Evolutionary conservation across 768 basidiomycete genomes (phyloP).

Genomic region (Lyophyllum decastes): DNA sequence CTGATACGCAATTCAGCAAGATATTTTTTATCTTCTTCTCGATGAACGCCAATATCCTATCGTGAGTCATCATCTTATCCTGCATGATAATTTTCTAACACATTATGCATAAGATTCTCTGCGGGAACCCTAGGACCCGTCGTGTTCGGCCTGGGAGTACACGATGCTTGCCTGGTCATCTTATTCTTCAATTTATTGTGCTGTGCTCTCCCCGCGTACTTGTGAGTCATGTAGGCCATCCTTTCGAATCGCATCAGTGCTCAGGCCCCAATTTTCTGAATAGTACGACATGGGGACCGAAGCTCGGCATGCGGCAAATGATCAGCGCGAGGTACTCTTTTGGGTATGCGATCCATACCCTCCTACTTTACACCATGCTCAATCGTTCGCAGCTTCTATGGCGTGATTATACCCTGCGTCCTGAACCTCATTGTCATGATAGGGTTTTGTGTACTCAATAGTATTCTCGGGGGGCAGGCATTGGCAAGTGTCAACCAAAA

Average conservation of each 20-base stretch:
- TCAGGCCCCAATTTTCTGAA: neutral
- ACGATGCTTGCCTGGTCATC: conserved; percentile 65
- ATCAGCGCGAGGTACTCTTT: conserved; percentile 56
- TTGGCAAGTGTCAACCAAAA: conserved; percentile 42
- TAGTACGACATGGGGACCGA: conserved; percentile 75
- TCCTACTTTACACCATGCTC: neutral
- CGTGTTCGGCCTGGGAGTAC: conserved; percentile 56
- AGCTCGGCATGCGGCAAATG: conserved; percentile 86
- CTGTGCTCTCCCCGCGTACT: conserved; percentile 59
- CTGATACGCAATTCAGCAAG: conserved; percentile 62
- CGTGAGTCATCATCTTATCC: conserved; percentile 28
- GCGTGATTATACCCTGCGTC: conserved; percentile 58
- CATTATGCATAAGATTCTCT: conserved; percentile 48
- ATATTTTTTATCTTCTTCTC: conserved; percentile 82
- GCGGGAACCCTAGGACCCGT: conserved; percentile 68
- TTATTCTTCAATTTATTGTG: conserved; percentile 69
- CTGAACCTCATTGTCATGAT: conserved; percentile 65
- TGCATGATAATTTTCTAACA: neutral
- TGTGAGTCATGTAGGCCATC: conserved; percentile 34
- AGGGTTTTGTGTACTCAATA: conserved; percentile 73
- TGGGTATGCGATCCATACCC: conserved; percentile 25
- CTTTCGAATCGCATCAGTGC: neutral
- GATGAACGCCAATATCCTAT: conserved; percentile 69
- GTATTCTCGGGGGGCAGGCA: conserved; percentile 68
- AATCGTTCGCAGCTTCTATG: conserved; percentile 52